Conservation (phyloP, 2,329 filamentous ascomycete genomes). For the Shiraia sp. region DNA sequence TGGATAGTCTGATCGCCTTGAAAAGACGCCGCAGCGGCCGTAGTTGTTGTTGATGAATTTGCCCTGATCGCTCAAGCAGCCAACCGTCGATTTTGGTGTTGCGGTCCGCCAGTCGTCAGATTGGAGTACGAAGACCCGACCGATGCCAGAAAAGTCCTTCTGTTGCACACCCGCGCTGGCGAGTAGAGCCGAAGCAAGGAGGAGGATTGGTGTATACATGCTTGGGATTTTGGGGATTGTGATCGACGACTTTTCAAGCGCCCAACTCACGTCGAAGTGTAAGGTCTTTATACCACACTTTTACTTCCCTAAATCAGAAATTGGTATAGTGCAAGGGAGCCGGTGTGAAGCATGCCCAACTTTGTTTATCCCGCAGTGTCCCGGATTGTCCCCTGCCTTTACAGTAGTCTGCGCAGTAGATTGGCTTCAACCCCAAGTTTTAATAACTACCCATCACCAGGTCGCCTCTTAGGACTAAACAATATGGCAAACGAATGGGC, state of each 20-base stretch:
- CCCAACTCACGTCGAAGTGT: no score
- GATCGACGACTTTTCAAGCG: not conserved
- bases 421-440: conserved; percentile 3
- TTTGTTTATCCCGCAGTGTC: no score
- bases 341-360: no score
- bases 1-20: conserved; percentile 23
- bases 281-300: no score
- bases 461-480: conserved; percentile 7
- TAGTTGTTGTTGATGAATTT: conserved; percentile 19
- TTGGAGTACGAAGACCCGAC: conserved; percentile 34
- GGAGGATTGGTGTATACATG: conserved; percentile 11
- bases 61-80: conserved; percentile 31
- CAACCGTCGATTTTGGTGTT: conserved; percentile 27
- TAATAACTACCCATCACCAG: not conserved
- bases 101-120: conserved; percentile 32
- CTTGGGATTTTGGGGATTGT: conserved; percentile 10
- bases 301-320: no score
- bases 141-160: conserved; percentile 34
- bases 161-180: conserved; percentile 23
- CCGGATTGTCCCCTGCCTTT: not conserved
- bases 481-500: not conserved
- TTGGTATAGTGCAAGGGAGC: no score
- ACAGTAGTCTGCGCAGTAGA: not conserved
- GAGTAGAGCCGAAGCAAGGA: conserved; percentile 10
- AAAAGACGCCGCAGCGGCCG: conserved; percentile 31